Percentiles rank a stretch among this genome's conserved stretches.
phyloP scores from a whole-genome alignment of 2,329 filamentous ascomycete species.

The Chalaropsis thielavioides region DNA sequence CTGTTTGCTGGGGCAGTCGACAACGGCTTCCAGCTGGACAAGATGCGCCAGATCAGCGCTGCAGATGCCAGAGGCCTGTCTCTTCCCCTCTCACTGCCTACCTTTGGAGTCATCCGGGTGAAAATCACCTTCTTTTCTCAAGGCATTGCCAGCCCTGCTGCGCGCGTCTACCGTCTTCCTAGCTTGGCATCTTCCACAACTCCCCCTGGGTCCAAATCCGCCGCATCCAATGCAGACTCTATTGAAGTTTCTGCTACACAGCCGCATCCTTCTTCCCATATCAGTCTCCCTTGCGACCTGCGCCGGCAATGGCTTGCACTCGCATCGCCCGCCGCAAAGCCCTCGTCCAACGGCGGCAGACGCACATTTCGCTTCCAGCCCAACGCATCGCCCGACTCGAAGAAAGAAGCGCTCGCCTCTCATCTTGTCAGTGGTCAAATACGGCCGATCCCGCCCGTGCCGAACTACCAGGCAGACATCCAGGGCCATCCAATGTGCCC shows the following conservation, averaged over 20 bases:
- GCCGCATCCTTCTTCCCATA: constrained; percentile 28
- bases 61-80: background rate
- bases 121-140: constrained; percentile 52
- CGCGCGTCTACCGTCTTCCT: constrained; percentile 81
- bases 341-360: constrained; percentile 18
- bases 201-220: too few relatives aligned
- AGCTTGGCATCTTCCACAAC: constrained; percentile 21
- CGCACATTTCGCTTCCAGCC: constrained; percentile 19
- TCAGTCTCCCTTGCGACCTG: constrained; percentile 34
- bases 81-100: background rate
- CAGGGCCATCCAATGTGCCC: constrained; percentile 53
- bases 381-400: constrained; percentile 23
- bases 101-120: constrained; percentile 39
- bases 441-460: constrained; percentile 25
- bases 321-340: constrained; percentile 8
- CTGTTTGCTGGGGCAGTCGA: constrained; percentile 33
- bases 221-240: constrained; percentile 12
- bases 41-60: constrained; percentile 15
- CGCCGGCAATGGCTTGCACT: constrained; percentile 59
- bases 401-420: constrained; percentile 33
- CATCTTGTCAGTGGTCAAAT: constrained; percentile 31
- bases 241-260: constrained; percentile 35
- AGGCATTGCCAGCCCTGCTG: constrained; percentile 56
- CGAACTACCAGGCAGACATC: constrained; percentile 27
- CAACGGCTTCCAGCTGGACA: constrained; percentile 4